These are phyloP conservation scores for Lasiosphaeria miniovina DNA, from an alignment of 495 filamentous ascomycete genomes.

Conservation along the genomic window DNA sequence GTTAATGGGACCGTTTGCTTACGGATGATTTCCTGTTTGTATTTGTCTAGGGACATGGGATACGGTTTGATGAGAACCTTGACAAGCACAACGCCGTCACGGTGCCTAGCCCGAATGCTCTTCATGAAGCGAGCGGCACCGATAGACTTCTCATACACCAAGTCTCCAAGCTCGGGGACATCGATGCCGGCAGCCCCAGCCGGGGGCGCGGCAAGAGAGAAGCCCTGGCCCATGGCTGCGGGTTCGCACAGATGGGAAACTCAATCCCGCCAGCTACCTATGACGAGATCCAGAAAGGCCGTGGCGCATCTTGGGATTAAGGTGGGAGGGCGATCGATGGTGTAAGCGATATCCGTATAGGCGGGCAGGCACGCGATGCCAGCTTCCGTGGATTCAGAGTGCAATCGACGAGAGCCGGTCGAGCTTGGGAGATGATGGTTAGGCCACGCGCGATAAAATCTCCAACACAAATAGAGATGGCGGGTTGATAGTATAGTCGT, in stretches of 20 bases:
- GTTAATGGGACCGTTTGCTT: conserved; percentile 29
- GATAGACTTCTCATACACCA: conserved; percentile 88
- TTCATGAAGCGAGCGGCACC: conserved; percentile 97
- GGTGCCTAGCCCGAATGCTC: conserved; percentile 83
- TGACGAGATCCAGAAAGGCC: conserved; percentile 1
- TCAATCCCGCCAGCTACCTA: conserved; percentile 19
- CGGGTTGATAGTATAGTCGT: no score
- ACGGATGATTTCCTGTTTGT: conserved; percentile 73
- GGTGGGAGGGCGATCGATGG: not conserved
- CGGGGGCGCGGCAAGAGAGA: conserved; percentile 85
- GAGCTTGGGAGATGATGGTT: no score
- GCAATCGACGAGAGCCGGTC: no score
- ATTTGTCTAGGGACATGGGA: conserved; percentile 70
- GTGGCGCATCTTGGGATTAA: conserved; percentile 17
- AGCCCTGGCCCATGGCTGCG: conserved; percentile 84
- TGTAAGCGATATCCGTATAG: not conserved
- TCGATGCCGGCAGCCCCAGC: conserved; percentile 91
- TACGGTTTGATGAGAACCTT: conserved; percentile 94
- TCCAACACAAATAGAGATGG: no score
- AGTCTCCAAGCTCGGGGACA: conserved; percentile 82
- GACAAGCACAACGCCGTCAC: conserved; percentile 84
- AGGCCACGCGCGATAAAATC: no score
- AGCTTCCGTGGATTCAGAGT: no score
- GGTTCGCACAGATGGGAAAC: conserved; percentile 11
- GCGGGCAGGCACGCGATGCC: not conserved